Evolutionary conservation across 768 basidiomycete species (phyloP), one percentile per base, ranked within the genome.

Genomic region (Leccinum olivaceopallidum): DNA sequence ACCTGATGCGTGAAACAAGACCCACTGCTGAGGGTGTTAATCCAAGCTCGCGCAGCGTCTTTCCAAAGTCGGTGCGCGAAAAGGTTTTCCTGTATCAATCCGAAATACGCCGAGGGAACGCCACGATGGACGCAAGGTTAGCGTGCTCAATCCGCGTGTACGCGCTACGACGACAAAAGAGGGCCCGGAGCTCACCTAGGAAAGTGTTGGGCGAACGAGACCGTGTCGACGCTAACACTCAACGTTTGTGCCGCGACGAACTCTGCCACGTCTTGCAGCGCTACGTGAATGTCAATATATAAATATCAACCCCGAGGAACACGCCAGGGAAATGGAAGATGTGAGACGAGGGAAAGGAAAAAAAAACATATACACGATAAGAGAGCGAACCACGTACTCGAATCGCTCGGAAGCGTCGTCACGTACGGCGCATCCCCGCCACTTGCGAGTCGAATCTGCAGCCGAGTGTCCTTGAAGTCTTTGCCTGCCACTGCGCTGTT

Each of bases 361-460:
- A 2, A 28, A 8, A 28, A 8, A 28, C 28, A 28, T 28, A 28
- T 30, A 30, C 30, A 30, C 30, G 34, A 36, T 3, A 36, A 36
- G 24, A 47, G 22, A 22, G 4, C 18, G 9, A 12, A 48, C 28
- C 24, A 81, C 89, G 67, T 70, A 92, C 92, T 82, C 24, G 89
- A 79, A 62, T 92, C 89, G 66, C 89, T 92, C n/a, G 88, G 73
- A 50, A 94, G 71, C 10, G 90, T 92, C 14, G 88, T 91, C 8
- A 88, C 92, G 63, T 92, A 83, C 6, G 94, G 94, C 63, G 91
- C 42, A 12, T 44, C 89, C 0, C 73, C 74, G 10, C 94, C 94
- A 6, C 83, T 85, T 18, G 90, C 85, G 71, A 97, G 76, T 26
- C 96, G 85, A 60, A 97, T 94, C 76, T 96, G 96, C 55, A 98